These are phyloP conservation scores for Helotiales sp. DNA, from an alignment of 2,329 filamentous ascomycete genomes.

Conservation along the genomic window DNA sequence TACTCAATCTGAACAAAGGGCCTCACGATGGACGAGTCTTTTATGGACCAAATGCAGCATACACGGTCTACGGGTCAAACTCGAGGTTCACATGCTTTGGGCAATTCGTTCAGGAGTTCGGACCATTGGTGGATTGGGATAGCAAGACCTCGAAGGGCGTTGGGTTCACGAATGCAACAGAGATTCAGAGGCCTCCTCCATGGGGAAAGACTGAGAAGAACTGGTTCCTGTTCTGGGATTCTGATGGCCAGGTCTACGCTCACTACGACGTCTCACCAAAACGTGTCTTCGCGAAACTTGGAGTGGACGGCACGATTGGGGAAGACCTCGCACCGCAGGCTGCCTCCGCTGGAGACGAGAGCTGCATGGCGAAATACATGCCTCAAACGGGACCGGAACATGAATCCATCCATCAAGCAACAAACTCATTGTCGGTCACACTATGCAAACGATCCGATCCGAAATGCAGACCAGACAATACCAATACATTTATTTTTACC, in stretches of 20 bases:
- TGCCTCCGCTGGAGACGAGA: constrained; percentile 37
- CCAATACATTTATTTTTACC: constrained; percentile 54
- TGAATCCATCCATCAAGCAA: constrained; percentile 59
- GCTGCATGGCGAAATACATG: constrained; percentile 48
- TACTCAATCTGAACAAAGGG: constrained; percentile 39
- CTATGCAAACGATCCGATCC: constrained; percentile 50
- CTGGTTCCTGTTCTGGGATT: constrained; percentile 62
- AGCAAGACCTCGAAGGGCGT: constrained; percentile 23
- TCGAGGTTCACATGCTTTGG: constrained; percentile 56
- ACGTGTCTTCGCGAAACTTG: constrained; percentile 49
- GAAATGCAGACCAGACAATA: constrained; percentile 40
- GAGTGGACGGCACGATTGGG: constrained; percentile 46
- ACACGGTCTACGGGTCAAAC: constrained; percentile 55
- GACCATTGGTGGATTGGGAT: constrained; percentile 47
- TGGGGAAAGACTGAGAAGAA: constrained; percentile 56
- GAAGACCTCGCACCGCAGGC: constrained; percentile 45
- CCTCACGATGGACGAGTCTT: constrained; percentile 61
- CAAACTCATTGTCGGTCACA: constrained; percentile 56
- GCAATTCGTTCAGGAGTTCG: constrained; percentile 55
- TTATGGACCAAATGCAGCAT: constrained; percentile 50
- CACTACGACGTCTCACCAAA: constrained; percentile 54
- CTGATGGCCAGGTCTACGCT: constrained; percentile 44
- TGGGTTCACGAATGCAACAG: constrained; percentile 40
- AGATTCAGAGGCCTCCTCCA: constrained; percentile 48
- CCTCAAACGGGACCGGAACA: constrained; percentile 36